Conservation (phyloP, 2,329 filamentous ascomycete genomes). For the Penicillium frequentans region DNA sequence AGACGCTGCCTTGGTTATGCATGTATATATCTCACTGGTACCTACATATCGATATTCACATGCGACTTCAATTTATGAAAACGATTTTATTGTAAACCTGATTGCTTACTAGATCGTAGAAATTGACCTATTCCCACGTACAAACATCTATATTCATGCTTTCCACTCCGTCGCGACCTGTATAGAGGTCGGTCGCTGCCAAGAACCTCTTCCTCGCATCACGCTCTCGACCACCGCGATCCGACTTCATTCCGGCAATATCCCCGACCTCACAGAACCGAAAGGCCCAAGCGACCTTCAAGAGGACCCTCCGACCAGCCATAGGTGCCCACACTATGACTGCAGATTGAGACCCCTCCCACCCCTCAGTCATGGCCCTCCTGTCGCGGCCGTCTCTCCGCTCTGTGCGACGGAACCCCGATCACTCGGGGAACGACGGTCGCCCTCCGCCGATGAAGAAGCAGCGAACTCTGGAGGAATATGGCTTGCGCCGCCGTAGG, state of each 20-base stretch:
- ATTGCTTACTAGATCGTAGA: too few relatives aligned
- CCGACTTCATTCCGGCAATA: not conserved
- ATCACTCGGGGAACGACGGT: conserved; percentile 19
- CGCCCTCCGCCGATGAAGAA: conserved; percentile 28
- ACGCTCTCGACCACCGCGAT: conserved; percentile 3
- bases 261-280: conserved; percentile 2
- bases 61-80: too few relatives aligned
- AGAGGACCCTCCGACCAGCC: not conserved
- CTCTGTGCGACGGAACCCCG: conserved; percentile 32
- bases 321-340: conserved; percentile 20
- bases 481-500: conserved; percentile 24
- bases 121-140: too few relatives aligned
- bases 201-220: conserved; percentile 9
- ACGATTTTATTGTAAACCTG: too few relatives aligned
- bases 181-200: conserved; percentile 1
- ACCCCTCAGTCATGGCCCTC: conserved; percentile 29
- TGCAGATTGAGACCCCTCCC: conserved; percentile 9
- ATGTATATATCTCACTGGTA: too few relatives aligned
- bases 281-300: not conserved
- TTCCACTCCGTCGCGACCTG: not conserved
- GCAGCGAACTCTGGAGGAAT: conserved; percentile 24
- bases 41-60: too few relatives aligned
- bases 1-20: too few relatives aligned
- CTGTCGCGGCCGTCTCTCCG: conserved; percentile 35
- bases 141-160: not conserved